A percentile compares a stretch with the other conserved stretches of the same genome.
phyloP scores from a whole-genome alignment of 2,329 filamentous ascomycete genomes.

The Colletotrichum sp. region DNA sequence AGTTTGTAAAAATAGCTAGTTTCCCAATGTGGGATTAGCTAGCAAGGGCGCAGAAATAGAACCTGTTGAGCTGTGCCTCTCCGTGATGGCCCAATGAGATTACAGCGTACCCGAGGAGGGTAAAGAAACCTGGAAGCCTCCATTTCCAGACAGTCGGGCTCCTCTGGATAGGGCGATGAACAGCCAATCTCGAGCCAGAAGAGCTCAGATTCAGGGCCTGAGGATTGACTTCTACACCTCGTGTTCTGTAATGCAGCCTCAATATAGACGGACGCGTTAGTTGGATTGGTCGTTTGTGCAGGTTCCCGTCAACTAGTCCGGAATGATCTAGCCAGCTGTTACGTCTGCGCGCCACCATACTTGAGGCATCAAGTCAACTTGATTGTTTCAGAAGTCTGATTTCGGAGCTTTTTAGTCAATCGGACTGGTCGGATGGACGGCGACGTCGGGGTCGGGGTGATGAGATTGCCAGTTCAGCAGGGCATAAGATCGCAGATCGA shows the following conservation, averaged over 20 bases:
- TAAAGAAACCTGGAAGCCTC: background rate
- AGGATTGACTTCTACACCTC: conserved; percentile 19
- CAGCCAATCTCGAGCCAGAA: background rate
- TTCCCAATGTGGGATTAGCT: background rate
- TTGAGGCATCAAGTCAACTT: conserved; percentile 3
- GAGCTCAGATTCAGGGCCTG: background rate
- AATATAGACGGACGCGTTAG: conserved; percentile 29
- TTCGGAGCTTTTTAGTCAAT: conserved; percentile 9
- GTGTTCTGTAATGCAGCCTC: conserved; percentile 33
- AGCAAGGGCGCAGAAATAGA: conserved; percentile 4
- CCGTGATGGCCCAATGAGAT: conserved; percentile 5
- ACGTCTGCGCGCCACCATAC: conserved; percentile 9
- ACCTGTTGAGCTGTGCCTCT: conserved; percentile 10
- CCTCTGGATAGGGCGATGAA: background rate
- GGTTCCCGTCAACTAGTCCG: conserved; percentile 39
- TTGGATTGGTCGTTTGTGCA: conserved; percentile 38
- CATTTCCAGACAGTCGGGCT: background rate
- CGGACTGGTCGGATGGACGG: background rate
- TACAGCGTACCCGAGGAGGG: conserved; percentile 14
- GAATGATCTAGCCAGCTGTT: conserved; percentile 26
- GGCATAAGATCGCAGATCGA: conserved; percentile 22
- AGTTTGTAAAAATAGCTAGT: background rate
- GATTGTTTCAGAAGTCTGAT: conserved; percentile 33
- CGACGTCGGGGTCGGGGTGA: background rate
- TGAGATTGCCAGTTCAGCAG: background rate